These are phyloP conservation scores for Russula compacta DNA, from an alignment of 768 basidiomycete species.

Conservation along the genomic window DNA sequence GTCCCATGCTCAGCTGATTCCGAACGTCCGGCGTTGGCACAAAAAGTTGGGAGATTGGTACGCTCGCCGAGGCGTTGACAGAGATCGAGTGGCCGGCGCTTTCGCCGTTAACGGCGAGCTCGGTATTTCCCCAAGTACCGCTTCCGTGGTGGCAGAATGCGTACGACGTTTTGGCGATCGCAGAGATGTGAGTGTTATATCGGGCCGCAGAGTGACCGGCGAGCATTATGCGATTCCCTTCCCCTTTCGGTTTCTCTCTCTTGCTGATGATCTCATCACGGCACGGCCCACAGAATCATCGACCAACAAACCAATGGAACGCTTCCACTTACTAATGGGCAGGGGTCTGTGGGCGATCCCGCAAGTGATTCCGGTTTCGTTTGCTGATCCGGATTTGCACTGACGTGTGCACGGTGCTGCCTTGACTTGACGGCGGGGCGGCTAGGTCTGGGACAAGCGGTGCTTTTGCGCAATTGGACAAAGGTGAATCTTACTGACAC, in stretches of 20 bases:
- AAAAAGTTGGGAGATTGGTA: slow-evolving; percentile 51
- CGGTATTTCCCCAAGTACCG: slow-evolving; percentile 34
- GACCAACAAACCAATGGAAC: slow-evolving; percentile 29
- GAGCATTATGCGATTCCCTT: background rate
- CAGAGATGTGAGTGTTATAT: slow-evolving; percentile 28
- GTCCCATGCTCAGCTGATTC: background rate
- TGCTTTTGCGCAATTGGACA: slow-evolving; percentile 47
- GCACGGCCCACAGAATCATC: slow-evolving; percentile 34
- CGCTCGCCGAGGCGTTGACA: slow-evolving; percentile 45
- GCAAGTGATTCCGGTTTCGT: slow-evolving; percentile 31
- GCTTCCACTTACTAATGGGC: slow-evolving; percentile 35
- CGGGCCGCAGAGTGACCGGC: background rate
- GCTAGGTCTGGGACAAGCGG: slow-evolving; percentile 40
- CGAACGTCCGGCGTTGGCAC: background rate
- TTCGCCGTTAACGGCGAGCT: slow-evolving; percentile 38
- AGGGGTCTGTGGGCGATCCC: slow-evolving; percentile 52
- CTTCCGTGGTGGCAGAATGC: slow-evolving; percentile 28
- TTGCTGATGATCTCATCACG: background rate
- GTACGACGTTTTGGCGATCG: slow-evolving; percentile 35
- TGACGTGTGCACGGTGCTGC: background rate
- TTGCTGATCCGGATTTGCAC: background rate
- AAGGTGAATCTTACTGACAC: slow-evolving; percentile 27
- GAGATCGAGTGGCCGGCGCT: slow-evolving; percentile 42
- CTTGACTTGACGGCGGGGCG: background rate
- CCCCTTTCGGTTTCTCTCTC: background rate